Conservation (phyloP, 1,284 basidiomycete genomes). For the Lentinus polychrous region DNA sequence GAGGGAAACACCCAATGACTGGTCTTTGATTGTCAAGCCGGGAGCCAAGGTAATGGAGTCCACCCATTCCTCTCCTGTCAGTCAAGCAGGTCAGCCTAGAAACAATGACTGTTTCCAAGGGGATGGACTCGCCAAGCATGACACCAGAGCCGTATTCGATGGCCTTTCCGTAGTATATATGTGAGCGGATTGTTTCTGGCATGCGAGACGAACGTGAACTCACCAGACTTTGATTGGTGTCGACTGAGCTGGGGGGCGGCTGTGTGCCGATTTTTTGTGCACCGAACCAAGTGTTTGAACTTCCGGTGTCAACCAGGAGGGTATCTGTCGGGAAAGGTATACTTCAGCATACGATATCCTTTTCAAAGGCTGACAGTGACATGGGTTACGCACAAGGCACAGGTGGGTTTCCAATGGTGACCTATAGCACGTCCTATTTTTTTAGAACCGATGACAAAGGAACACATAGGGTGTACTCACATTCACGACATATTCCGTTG, state of each 20-base stretch:
- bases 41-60: conserved; percentile 17
- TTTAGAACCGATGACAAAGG: background rate
- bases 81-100: background rate
- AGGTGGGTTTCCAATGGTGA: conserved; percentile 9
- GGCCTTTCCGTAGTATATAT: conserved; percentile 8
- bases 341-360: no score
- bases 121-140: conserved; percentile 31
- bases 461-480: conserved; percentile 6
- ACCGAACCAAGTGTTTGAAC: conserved; percentile 55
- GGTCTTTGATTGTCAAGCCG: conserved; percentile 19
- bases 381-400: conserved; percentile 5
- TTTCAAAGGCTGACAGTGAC: no score
- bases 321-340: background rate
- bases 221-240: conserved; percentile 6
- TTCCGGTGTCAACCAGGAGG: conserved; percentile 6
- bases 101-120: background rate
- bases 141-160: conserved; percentile 42
- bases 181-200: no score
- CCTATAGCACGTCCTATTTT: conserved; percentile 3
- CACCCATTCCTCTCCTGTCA: conserved; percentile 14
- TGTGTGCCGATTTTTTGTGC: conserved; percentile 30
- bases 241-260: conserved; percentile 34
- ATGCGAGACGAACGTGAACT: background rate
- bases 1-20: conserved; percentile 49
- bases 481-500: conserved; percentile 11